Evolutionary conservation across 495 filamentous ascomycete species (phyloP).

Genomic region (Thermothielavioides terrestris): DNA sequence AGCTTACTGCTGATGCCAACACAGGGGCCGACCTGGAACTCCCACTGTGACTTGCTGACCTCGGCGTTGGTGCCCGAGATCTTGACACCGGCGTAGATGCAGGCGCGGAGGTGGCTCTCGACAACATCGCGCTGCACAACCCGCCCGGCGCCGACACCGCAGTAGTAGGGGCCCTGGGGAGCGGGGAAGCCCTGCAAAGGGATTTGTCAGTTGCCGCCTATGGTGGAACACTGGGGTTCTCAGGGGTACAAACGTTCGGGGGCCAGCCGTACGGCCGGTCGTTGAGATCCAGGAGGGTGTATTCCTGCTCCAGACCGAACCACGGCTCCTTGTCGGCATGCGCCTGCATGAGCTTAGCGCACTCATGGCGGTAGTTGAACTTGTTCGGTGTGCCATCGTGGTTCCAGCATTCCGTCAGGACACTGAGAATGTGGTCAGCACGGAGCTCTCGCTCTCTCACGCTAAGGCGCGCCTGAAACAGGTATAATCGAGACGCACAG

Average conservation of each 20-base stretch:
- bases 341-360: conserved; percentile 71
- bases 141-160: conserved; percentile 93
- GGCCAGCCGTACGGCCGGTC: conserved; percentile 96
- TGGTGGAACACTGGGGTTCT: not conserved
- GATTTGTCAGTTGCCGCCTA: not conserved
- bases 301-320: conserved; percentile 98
- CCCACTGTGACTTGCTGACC: conserved; percentile 91
- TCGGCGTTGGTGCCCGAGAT: conserved; percentile 99
- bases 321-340: conserved; percentile 78
- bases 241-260: conserved; percentile 27
- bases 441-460: conserved; percentile 43
- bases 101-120: conserved; percentile 97
- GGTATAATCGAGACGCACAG: conserved; percentile 30
- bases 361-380: conserved; percentile 79
- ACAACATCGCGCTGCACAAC: conserved; percentile 98
- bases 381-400: conserved; percentile 95
- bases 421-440: conserved; percentile 45
- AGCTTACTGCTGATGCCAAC: conserved; percentile 59
- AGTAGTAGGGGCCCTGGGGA: conserved; percentile 95
- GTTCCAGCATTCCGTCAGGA: conserved; percentile 94
- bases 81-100: conserved; percentile 81
- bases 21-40: conserved; percentile 98
- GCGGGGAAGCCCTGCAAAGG: conserved; percentile 71
- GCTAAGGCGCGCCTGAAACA: too few relatives aligned
- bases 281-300: conserved; percentile 58